Evolutionary conservation across 2,329 filamentous ascomycete species (phyloP).

Genomic region (Fusarium austroafricanum): DNA sequence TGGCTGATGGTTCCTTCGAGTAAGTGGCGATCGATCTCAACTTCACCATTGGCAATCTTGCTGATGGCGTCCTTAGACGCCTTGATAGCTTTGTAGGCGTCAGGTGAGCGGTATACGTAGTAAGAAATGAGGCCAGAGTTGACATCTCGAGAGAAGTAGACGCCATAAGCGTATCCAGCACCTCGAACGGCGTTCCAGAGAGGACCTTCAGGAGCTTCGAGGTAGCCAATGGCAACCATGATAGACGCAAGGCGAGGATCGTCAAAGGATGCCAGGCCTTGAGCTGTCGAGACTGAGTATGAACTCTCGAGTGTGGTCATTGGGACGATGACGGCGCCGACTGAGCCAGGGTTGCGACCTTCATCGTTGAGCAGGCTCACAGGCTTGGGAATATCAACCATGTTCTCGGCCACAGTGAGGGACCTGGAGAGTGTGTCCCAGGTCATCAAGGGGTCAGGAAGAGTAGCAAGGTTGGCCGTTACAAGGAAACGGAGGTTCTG

Average conservation of each 20-base stretch:
- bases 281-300: constrained; percentile 80
- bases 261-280: constrained; percentile 78
- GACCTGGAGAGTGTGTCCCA: constrained; percentile 71
- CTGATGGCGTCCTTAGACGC: constrained; percentile 80
- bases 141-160: constrained; percentile 79
- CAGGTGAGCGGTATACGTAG: constrained; percentile 89
- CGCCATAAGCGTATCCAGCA: constrained; percentile 92
- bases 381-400: constrained; percentile 78
- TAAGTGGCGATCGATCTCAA: constrained; percentile 80
- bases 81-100: constrained; percentile 85
- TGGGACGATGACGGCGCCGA: constrained; percentile 82
- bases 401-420: constrained; percentile 56
- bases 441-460: constrained; percentile 78
- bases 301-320: constrained; percentile 95
- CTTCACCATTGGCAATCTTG: constrained; percentile 77
- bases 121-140: constrained; percentile 86
- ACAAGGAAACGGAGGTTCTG: constrained; percentile 89
- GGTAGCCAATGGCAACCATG: constrained; percentile 88
- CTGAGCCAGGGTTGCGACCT: constrained; percentile 78
- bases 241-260: constrained; percentile 85
- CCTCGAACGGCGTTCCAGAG: constrained; percentile 94
- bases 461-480: constrained; percentile 80
- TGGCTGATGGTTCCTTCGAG: constrained; percentile 91
- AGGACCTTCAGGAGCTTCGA: constrained; percentile 93
- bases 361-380: constrained; percentile 78